Conservation (phyloP, 2,329 filamentous ascomycete species). For the Thielaviopsis euricoi region DNA sequence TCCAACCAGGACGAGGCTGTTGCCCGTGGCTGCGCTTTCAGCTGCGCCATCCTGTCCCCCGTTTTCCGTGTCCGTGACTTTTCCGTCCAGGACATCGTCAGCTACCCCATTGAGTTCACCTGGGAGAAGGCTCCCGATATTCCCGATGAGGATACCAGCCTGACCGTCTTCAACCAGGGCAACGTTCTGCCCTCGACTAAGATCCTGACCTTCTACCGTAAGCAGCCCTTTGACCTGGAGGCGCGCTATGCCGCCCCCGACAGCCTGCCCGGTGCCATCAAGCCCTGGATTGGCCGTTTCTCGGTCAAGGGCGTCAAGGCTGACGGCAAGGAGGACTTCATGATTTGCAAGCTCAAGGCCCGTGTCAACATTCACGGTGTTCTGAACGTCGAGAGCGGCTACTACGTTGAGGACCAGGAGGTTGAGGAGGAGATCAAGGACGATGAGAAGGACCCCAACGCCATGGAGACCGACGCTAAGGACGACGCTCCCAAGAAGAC, state of each 20-base stretch:
- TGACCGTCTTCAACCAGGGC: slow-evolving; percentile 94
- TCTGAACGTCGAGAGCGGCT: slow-evolving; percentile 89
- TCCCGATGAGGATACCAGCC: slow-evolving; percentile 90
- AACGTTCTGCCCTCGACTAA: slow-evolving; percentile 97
- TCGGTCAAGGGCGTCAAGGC: slow-evolving; percentile 96
- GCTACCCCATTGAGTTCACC: slow-evolving; percentile 94
- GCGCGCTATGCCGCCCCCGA: slow-evolving; percentile 84
- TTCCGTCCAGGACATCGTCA: slow-evolving; percentile 89
- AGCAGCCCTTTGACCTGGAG: slow-evolving; percentile 92
- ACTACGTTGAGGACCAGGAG: slow-evolving; percentile 96
- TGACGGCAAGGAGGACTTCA: slow-evolving; percentile 87
- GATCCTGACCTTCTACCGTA: slow-evolving; percentile 98
- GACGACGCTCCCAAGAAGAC: slow-evolving; percentile 62
- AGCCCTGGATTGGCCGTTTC: slow-evolving; percentile 93
- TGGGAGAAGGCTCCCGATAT: slow-evolving; percentile 99
- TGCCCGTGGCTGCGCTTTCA: slow-evolving; percentile 89
- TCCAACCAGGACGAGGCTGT: slow-evolving; percentile 97
- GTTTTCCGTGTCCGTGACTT: slow-evolving; percentile 98
- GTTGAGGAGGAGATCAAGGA: slow-evolving; percentile 83
- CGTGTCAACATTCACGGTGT: slow-evolving; percentile 92
- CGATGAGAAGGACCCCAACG: slow-evolving; percentile 33
- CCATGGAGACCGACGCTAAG: slow-evolving; percentile 33
- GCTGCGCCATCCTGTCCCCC: slow-evolving; percentile 91
- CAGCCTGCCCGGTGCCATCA: slow-evolving; percentile 69
- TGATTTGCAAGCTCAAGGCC: slow-evolving; percentile 99